Evolutionary conservation across 441 rosid genomes (phyloP).

Genomic region (Adansonia madagascariensis): DNA sequence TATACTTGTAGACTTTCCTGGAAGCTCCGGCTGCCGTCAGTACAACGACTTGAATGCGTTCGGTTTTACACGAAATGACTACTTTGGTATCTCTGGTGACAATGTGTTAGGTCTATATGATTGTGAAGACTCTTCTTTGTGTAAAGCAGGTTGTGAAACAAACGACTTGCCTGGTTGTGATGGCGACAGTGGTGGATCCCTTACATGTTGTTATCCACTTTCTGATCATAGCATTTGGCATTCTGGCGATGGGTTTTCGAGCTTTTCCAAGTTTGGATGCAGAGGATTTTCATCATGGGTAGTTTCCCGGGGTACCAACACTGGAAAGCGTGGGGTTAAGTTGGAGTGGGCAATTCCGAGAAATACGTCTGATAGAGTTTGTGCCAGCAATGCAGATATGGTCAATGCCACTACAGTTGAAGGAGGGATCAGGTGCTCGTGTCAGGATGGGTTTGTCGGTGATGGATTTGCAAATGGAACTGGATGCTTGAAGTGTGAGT

Average conservation of each 20-base stretch:
- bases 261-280: constrained; percentile 75
- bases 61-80: constrained; percentile 45
- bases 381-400: constrained; percentile 51
- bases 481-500: constrained; percentile 76
- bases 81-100: constrained; percentile 64
- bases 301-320: constrained; percentile 57
- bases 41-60: constrained; percentile 66
- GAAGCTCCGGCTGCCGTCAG: constrained; percentile 55
- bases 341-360: constrained; percentile 80
- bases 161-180: constrained; percentile 65
- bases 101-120: constrained; percentile 75
- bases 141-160: constrained; percentile 71
- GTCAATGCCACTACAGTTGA: constrained; percentile 67
- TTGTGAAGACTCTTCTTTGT: constrained; percentile 83
- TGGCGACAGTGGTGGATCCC: constrained; percentile 52
- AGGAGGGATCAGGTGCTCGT: constrained; percentile 67
- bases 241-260: constrained; percentile 63
- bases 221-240: constrained; percentile 73
- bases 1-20: constrained; percentile 67
- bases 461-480: constrained; percentile 67
- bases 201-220: constrained; percentile 81
- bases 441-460: constrained; percentile 68
- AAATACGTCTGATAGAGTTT: constrained; percentile 47
- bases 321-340: constrained; percentile 75
- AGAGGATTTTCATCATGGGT: constrained; percentile 84